phyloP scores from a whole-genome alignment of 208 protist genomes.

The Acanthamoeba rhysodes region DNA sequence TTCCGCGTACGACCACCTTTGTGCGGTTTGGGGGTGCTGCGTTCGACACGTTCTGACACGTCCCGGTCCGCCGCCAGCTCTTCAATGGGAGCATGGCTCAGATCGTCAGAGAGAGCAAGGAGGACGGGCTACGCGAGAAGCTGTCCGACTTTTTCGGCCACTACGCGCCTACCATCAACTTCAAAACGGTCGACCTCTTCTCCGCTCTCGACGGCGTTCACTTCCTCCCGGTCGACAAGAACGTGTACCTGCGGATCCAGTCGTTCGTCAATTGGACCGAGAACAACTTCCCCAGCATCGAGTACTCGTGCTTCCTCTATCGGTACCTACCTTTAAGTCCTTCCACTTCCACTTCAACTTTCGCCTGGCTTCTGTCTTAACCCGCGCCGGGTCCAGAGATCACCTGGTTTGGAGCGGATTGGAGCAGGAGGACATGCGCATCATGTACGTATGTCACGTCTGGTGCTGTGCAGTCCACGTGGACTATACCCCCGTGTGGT shows the following conservation, averaged over 20 bases:
- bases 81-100: conserved; percentile 64
- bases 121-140: conserved; percentile 21
- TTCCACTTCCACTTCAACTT: neutral
- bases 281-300: conserved; percentile 81
- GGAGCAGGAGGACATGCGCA: conserved; percentile 83
- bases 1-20: conserved; percentile 18
- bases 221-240: conserved; percentile 86
- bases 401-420: conserved; percentile 82
- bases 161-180: conserved; percentile 78
- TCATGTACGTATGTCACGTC: conserved; percentile 71
- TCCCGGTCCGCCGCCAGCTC: neutral
- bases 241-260: conserved; percentile 85
- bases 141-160: conserved; percentile 76
- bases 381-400: conserved; percentile 56
- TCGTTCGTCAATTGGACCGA: conserved; percentile 82
- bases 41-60: neutral
- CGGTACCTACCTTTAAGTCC: neutral
- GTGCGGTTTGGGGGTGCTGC: neutral
- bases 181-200: conserved; percentile 83
- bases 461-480: neutral
- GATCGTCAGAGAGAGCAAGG: neutral
- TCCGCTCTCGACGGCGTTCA: conserved; percentile 83
- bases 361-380: neutral
- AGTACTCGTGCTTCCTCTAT: conserved; percentile 77
- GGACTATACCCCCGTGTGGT: neutral